Evolutionary conservation across 139 green algal genomes (phyloP).

Genomic region (Cymbomonas tetramitiformis): DNA sequence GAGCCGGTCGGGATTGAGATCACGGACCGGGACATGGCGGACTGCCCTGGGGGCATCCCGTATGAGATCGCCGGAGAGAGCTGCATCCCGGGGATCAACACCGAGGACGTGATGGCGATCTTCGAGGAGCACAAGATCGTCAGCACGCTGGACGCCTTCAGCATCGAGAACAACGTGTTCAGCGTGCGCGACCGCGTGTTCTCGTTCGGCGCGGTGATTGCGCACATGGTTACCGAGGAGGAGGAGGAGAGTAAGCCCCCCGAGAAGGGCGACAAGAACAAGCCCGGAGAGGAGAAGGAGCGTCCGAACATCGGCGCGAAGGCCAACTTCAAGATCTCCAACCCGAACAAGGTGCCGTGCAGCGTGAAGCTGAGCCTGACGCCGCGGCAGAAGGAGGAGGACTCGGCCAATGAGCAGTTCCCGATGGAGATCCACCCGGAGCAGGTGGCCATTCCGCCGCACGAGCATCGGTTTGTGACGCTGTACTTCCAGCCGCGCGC

Average conservation of each 20-base stretch:
- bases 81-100: conserved; percentile 57
- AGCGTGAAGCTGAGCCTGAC: conserved; percentile 53
- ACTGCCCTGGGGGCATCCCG: conserved; percentile 40
- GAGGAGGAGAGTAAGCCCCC: background rate
- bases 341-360: conserved; percentile 60
- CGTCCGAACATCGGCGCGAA: conserved; percentile 24
- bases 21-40: conserved; percentile 37
- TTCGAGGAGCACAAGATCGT: conserved; percentile 67
- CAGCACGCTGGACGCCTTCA: conserved; percentile 39
- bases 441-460: conserved; percentile 35
- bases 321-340: conserved; percentile 61
- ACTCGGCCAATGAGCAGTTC: conserved; percentile 18
- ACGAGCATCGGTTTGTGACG: conserved; percentile 32
- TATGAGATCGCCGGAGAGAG: conserved; percentile 55
- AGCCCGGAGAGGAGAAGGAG: background rate
- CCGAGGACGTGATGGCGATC: conserved; percentile 43
- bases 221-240: conserved; percentile 25
- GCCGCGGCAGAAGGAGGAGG: conserved; percentile 27
- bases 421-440: conserved; percentile 43
- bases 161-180: conserved; percentile 38
- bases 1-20: conserved; percentile 41
- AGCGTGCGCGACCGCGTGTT: conserved; percentile 44
- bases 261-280: background rate
- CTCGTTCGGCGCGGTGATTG: conserved; percentile 55
- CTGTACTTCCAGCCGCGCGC: conserved; percentile 42